Percentiles rank a stretch among this genome's conserved stretches.
Conservation (phyloP, 2,329 filamentous ascomycete genomes). For the Pestalotiopsis sp. region DNA sequence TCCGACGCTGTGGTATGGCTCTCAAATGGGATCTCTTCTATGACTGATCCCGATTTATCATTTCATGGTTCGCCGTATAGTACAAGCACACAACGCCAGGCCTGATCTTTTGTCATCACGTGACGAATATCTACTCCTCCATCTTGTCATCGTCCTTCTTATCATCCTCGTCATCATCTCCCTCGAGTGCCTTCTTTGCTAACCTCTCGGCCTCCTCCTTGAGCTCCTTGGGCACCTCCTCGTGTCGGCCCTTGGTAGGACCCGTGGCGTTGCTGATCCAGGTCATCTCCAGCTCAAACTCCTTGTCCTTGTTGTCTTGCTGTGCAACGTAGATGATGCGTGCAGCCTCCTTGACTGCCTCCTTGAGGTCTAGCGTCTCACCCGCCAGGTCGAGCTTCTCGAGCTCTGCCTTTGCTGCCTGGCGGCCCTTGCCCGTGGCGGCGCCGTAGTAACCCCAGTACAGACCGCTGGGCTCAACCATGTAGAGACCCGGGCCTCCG, state of each 20-base stretch:
- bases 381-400: conserved; percentile 92
- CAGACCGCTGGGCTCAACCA: conserved; percentile 96
- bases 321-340: conserved; percentile 97
- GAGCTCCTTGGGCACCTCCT: conserved; percentile 90
- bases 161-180: conserved; percentile 76
- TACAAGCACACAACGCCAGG: conserved; percentile 14
- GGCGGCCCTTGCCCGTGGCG: conserved; percentile 93
- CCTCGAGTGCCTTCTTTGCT: conserved; percentile 87
- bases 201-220: conserved; percentile 89
- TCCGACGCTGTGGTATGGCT: conserved; percentile 4
- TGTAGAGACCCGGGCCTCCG: conserved; percentile 93
- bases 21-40: conserved; percentile 15
- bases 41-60: conserved; percentile 2
- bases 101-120: neutral
- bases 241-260: conserved; percentile 88
- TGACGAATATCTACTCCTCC: conserved; percentile 68
- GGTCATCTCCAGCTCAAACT: conserved; percentile 98
- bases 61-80: conserved; percentile 14
- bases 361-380: conserved; percentile 74
- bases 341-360: conserved; percentile 94
- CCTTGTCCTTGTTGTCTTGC: conserved; percentile 99
- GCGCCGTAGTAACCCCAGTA: conserved; percentile 99
- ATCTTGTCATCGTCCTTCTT: conserved; percentile 76
- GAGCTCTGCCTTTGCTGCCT: conserved; percentile 95
- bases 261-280: conserved; percentile 89